A percentile compares a stretch with the other conserved stretches of the same genome.
Evolutionary conservation across 2,329 filamentous ascomycete species (phyloP).

Genomic region (Nigrograna mackinnonii): DNA sequence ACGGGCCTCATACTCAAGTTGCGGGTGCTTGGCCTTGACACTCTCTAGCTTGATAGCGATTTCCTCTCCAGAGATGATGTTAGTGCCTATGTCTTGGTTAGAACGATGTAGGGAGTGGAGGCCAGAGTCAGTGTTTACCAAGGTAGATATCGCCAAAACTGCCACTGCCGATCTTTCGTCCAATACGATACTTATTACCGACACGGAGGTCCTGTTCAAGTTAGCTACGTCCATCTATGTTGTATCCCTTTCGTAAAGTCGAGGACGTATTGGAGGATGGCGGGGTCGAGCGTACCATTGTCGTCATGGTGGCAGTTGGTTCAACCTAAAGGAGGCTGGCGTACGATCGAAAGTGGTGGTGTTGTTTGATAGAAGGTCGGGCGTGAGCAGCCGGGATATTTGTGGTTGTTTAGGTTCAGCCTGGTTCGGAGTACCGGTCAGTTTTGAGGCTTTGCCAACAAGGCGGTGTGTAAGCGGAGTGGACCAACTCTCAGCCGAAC

Average conservation of each 20-base stretch:
- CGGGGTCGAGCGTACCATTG: constrained; percentile 58
- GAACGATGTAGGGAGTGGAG: too few species aligned
- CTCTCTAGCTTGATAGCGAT: constrained; percentile 99
- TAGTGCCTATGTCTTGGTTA: constrained; percentile 69
- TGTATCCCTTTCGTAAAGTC: constrained; percentile 10
- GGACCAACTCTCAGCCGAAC: constrained; percentile 26
- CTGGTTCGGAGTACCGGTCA: constrained; percentile 43
- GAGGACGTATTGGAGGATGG: constrained; percentile 36
- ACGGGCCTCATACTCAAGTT: constrained; percentile 97
- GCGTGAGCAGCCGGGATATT: constrained; percentile 13
- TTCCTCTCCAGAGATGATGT: constrained; percentile 99
- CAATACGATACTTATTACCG: constrained; percentile 99
- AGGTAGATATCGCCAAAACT: constrained; percentile 99
- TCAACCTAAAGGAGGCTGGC: constrained; percentile 40
- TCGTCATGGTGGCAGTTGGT: constrained; percentile 57
- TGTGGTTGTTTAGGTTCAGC: constrained; percentile 37
- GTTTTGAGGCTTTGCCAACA: constrained; percentile 42
- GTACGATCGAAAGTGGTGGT: constrained; percentile 17
- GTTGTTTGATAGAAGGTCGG: constrained; percentile 21
- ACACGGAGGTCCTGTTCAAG: constrained; percentile 85
- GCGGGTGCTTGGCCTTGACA: constrained; percentile 98
- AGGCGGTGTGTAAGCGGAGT: constrained; percentile 47
- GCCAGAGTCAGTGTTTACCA: constrained; percentile 55
- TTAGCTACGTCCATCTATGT: constrained; percentile 24
- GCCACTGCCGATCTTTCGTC: constrained; percentile 97